These are phyloP conservation scores for Hyaloraphidium curvatum DNA, from an alignment of 192 early-diverging fungal genomes.

Conservation along the genomic window DNA sequence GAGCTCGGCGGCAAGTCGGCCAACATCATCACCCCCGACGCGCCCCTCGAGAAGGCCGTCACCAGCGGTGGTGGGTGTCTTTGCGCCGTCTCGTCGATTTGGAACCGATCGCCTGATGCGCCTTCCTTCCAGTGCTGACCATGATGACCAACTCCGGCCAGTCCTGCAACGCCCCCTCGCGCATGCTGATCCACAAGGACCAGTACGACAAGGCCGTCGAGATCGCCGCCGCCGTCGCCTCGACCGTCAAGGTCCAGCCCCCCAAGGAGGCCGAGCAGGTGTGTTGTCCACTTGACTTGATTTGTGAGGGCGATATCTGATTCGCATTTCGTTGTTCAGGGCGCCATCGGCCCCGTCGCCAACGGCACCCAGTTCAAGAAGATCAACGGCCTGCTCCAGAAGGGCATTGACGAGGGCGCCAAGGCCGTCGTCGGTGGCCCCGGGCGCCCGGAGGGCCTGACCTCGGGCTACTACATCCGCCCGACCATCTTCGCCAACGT, in stretches of 20 bases:
- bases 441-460: background rate
- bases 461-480: background rate
- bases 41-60: background rate
- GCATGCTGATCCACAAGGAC: background rate
- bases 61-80: too few species aligned
- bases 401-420: constrained; percentile 2
- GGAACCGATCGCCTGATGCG: background rate
- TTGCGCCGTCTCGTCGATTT: too few species aligned
- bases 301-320: too few species aligned
- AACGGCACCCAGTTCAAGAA: constrained; percentile 2
- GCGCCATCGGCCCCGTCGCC: background rate
- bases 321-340: too few species aligned
- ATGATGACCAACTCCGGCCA: constrained; percentile 4
- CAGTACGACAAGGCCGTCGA: constrained; percentile 3
- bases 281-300: too few species aligned
- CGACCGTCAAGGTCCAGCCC: background rate
- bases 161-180: constrained; percentile 3
- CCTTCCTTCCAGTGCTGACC: background rate
- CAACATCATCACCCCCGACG: background rate
- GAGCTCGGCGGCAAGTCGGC: constrained; percentile 1
- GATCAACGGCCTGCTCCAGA: background rate
- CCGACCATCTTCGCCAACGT: constrained; percentile 4
- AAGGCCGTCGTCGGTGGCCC: constrained; percentile 3
- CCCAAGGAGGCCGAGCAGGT: background rate
- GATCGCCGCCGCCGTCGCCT: background rate